Evolutionary conservation across 805 yeast species (phyloP), one percentile per base, ranked within the genome.

Genomic region (Spathaspora passalidarum): DNA sequence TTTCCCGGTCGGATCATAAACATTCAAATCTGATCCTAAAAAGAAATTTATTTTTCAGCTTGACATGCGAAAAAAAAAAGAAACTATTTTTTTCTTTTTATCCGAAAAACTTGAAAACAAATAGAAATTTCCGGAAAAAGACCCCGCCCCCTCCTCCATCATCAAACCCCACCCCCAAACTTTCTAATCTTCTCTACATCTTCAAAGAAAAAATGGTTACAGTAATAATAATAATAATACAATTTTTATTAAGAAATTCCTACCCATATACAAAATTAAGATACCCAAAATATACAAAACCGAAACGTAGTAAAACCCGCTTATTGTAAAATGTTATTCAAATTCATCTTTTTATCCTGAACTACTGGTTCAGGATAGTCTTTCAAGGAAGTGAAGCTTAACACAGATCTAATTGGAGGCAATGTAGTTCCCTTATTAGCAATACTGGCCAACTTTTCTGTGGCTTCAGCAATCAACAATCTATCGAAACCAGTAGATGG

Each of bases 361-460:
- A 29, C 34, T 10, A 36, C 44, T 9, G 47, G 47, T 20, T 43
- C 32, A 8, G 54, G 54, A 38, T 42, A 50, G 22, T 46, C 44
- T 10, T 49, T 49, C 36, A 51, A 46, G 9, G 52, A 46, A n/a
- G 59, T 53, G 45, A 69, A 67, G 38, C 61, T 58, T 42, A 69
- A 64, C 35, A 70, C 72, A 19, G 66, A 56, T 29, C 76, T 53
- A 38, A 71, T 69, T 2, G 76, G 75, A 9, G 76, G 76, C 43
- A 71, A 60, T 48, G 56, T 61, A 4, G 73, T 69, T 13, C 76
- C 73, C 26, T 62, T 61, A 42, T 65, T 62, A 7, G 76, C 75
- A 32, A 71, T 70, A 48, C 65, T 59, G 25, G 37, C 39, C 34
- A 67, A 53, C 49, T 58, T 62, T 47, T 57, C 54, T 38, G 57